Conservation (phyloP, 2,329 filamentous ascomycete genomes). For the Diaporthe citri region DNA sequence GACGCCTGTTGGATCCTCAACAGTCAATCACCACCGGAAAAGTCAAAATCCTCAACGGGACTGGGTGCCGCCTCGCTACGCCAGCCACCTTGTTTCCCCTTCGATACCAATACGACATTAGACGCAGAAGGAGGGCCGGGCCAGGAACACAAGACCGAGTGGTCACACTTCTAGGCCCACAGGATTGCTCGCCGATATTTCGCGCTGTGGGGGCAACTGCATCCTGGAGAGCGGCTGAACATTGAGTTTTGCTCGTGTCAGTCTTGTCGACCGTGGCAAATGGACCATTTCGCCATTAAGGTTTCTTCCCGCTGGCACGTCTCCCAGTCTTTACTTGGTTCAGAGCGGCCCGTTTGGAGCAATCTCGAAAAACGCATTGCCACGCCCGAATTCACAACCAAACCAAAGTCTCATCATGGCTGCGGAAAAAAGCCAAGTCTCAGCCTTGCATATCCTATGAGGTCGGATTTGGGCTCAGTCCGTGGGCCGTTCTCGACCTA, state of each 20-base stretch:
- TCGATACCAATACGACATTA: constrained; percentile 13
- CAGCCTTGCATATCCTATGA: constrained; percentile 38
- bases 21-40: constrained; percentile 7
- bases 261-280: not conserved
- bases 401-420: not conserved
- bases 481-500: not conserved
- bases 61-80: constrained; percentile 1
- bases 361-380: not conserved
- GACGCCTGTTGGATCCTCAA: constrained; percentile 12
- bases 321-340: not conserved
- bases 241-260: constrained; percentile 21
- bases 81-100: constrained; percentile 20
- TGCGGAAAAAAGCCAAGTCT: constrained; percentile 26
- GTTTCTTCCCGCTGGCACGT: not conserved
- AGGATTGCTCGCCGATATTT: not conserved
- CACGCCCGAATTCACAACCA: not conserved
- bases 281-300: not conserved
- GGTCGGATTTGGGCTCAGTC: constrained; percentile 18
- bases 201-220: not conserved
- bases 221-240: not conserved
- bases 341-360: not conserved
- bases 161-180: not conserved
- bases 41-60: constrained; percentile 6
- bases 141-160: constrained; percentile 3
- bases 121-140: not conserved